Conservation (phyloP, 1,284 basidiomycete species). For the Melampsora americana region DNA sequence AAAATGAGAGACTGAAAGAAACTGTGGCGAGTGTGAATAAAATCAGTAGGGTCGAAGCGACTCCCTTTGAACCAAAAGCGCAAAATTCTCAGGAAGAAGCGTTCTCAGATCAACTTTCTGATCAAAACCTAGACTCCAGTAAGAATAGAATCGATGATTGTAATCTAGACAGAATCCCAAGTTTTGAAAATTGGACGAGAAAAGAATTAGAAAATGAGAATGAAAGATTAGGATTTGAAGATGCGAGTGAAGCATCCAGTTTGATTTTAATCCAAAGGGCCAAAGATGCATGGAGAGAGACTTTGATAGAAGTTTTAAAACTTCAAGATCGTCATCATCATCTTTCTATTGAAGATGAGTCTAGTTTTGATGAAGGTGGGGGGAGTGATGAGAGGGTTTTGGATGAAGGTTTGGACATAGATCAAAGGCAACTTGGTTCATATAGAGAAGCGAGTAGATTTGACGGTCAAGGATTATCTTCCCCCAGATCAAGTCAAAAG, state of each 20-base stretch:
- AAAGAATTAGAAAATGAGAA: conserved; percentile 26
- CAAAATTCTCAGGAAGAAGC: no score
- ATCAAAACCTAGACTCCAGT: background rate
- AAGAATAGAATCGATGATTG: background rate
- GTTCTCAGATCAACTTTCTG: no score
- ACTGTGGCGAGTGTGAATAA: no score
- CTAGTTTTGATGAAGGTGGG: background rate
- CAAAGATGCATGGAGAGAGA: conserved; percentile 4
- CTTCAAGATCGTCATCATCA: no score
- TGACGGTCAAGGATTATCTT: no score
- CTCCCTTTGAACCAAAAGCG: no score
- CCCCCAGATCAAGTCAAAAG: no score
- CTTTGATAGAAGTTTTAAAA: background rate
- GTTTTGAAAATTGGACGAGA: conserved; percentile 23
- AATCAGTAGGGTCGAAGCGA: no score
- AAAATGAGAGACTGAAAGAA: no score
- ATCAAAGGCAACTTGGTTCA: no score
- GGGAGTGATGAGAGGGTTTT: background rate
- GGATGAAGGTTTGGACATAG: background rate
- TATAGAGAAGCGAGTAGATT: no score
- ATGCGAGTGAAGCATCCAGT: conserved; percentile 6
- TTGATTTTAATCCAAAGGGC: background rate
- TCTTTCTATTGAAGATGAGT: no score
- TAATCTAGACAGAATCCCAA: conserved; percentile 10
- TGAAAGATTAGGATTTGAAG: conserved; percentile 23